Evolutionary conservation across 1,284 basidiomycete genomes (phyloP), one percentile per base, ranked within the genome.

Genomic region (Marasmius tenuissimus): DNA sequence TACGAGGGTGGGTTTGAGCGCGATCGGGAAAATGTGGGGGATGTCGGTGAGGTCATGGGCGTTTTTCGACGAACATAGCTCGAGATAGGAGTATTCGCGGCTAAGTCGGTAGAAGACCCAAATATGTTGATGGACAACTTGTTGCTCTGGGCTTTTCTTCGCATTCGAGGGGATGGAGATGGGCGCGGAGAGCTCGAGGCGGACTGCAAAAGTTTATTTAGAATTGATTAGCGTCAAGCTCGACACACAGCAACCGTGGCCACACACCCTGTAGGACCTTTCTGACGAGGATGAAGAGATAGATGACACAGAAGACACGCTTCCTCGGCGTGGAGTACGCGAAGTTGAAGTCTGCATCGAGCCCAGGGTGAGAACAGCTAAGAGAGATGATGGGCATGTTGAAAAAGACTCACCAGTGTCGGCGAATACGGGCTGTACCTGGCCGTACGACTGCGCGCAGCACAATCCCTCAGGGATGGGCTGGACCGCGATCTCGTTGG

Each of bases 61-160:
- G 88, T 90, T 74, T 86, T 89, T 62, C 90, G 85, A 63, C 90
- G 87, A 48, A 89, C 85, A 64, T 89, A 92, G 39, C 84, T 83
- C 18, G 90, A 92, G 62, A 92, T 92, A 59, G 90, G 90, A 8
- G 87, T 90, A 64, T 81, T 79, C 54, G 78, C 81, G 22, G 78
- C 69, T 37, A 83, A 71, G 69, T 83, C 81, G 59, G 74, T 74
- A 35, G 73, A 74, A 4, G 81, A 81, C 50, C 75, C 80, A 66
- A 78, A 81, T 27, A 78, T 68, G 65, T 79, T 78, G 45, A 79
- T 71, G 10, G 74, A 74, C 12, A 81, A 70, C 61, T 75, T 78
- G 64, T 78, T 76, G 61, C 72, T 70, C 61, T 72, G 70, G 51
- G 74, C 71, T 68, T 74, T 71, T 45, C 71, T 34, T 7, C 52